These are phyloP conservation scores for Pseudophaeomoniella oleicola DNA, from an alignment of 2,329 filamentous ascomycete genomes.

Conservation along the genomic window DNA sequence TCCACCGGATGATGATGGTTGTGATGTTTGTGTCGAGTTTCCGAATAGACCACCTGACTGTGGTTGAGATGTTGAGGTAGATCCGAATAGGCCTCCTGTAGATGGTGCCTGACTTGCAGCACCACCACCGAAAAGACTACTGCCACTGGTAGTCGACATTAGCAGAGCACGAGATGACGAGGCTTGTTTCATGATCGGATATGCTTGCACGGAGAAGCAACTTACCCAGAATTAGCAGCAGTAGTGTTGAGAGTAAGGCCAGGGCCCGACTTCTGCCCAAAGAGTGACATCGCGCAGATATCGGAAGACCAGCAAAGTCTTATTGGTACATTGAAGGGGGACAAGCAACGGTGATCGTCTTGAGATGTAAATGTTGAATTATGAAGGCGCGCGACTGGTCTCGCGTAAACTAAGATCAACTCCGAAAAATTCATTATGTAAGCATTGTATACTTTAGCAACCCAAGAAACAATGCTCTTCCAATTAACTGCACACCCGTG, in stretches of 20 bases:
- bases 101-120: not conserved
- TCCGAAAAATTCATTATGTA: too few relatives aligned
- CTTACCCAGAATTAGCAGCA: conserved; percentile 1
- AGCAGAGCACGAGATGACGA: too few relatives aligned
- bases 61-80: conserved; percentile 3
- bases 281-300: conserved; percentile 1
- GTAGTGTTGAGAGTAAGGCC: conserved; percentile 2
- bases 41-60: conserved; percentile 17
- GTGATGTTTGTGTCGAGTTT: conserved; percentile 14
- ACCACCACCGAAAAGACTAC: conserved; percentile 16
- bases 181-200: too few relatives aligned
- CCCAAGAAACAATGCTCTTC: too few relatives aligned
- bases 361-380: too few relatives aligned
- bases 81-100: conserved; percentile 8
- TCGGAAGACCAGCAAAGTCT: too few relatives aligned
- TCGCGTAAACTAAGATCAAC: too few relatives aligned
- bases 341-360: too few relatives aligned
- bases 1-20: conserved; percentile 15
- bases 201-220: not conserved
- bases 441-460: too few relatives aligned
- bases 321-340: too few relatives aligned
- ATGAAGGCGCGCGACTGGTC: too few relatives aligned
- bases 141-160: conserved; percentile 18
- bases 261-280: not conserved
- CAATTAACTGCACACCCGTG: too few relatives aligned